Evolutionary conservation across 139 green algal species (phyloP), one percentile per base, ranked within the genome.

Genomic region (Coelastrella sp.): DNA sequence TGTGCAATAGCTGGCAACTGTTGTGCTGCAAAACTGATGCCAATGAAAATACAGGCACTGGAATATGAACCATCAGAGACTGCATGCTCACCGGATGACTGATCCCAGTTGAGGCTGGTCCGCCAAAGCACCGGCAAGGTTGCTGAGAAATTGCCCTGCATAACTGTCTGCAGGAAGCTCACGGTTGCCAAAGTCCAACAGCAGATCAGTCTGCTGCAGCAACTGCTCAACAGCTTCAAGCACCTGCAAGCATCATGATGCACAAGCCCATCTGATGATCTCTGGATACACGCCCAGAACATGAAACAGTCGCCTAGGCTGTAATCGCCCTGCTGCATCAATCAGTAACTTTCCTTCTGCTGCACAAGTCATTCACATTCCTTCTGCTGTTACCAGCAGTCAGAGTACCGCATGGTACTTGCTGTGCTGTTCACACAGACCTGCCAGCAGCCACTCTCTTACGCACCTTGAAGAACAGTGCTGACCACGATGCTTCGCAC

Each of bases 211-310:
- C 15, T 91, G 82, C 68, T 92, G 91, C 59, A 96, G 85, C 85
- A 97, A 88, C 89, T 95, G 91, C 91, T 96, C 95, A 9, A 92
- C 73, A 5, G 94, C 68, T 78, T 96, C 92, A 58, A 97, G 90
- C 63, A 96, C 94, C 93, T 95, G 91, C 70, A n/a, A 8, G 7
- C 70, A 78, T 70, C 66, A 75, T n/a, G 11, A 25, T 12, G 59
- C 17, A 14, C 0, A 70, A 70, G 63, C 63, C 63, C 14, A 12
- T 70, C 14, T 15, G 63, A 70, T 70, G 63, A 15, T 70, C 63
- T 15, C 11, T 70, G 4, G 63, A 70, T 4, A 49, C 35, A 49
- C 35, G 3, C 35, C 35, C 35, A 49, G 35, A n/a, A n/a, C n/a
- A n/a, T n/a, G n/a, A n/a, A n/a, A n/a, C n/a, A n/a, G n/a, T n/a